Evolutionary conservation across 2,329 filamentous ascomycete species (phyloP).

Genomic region (Teratosphaeria nubilosa): DNA sequence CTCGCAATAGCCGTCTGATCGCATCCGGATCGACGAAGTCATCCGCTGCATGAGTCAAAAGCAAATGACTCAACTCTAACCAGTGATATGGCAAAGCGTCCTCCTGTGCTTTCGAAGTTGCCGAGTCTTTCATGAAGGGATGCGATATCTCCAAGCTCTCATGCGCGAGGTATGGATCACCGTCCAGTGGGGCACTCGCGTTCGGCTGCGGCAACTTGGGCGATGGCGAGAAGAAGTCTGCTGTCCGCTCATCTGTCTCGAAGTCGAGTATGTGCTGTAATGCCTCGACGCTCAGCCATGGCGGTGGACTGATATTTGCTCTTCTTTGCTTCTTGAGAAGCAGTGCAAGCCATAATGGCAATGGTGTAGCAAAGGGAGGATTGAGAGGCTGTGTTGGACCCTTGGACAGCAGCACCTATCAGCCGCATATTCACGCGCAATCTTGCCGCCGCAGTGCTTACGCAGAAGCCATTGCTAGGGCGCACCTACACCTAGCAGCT

Average conservation of each 20-base stretch:
- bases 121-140: conserved; percentile 64
- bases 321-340: conserved; percentile 89
- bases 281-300: conserved; percentile 73
- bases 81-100: conserved; percentile 85
- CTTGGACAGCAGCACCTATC: conserved; percentile 37
- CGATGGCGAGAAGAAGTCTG: conserved; percentile 65
- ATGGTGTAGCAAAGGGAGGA: conserved; percentile 66
- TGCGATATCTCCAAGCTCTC: conserved; percentile 34
- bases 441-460: conserved; percentile 13
- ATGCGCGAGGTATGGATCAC: conserved; percentile 17
- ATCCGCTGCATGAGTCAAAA: conserved; percentile 75
- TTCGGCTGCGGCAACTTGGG: conserved; percentile 52
- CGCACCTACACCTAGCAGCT: conserved; percentile 69
- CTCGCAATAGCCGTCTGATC: conserved; percentile 64
- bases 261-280: conserved; percentile 68
- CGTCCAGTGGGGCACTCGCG: conserved; percentile 16
- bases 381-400: conserved; percentile 66
- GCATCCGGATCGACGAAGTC: conserved; percentile 67
- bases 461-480: conserved; percentile 17
- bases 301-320: conserved; percentile 82
- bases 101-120: conserved; percentile 57
- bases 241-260: conserved; percentile 60
- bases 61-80: conserved; percentile 79
- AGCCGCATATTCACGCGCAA: neutral
- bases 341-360: conserved; percentile 91